Percentiles rank a stretch among this genome's conserved stretches.
Evolutionary conservation across 169 alveolate genomes (phyloP).

Genomic region (Plasmodium knowlesi): DNA sequence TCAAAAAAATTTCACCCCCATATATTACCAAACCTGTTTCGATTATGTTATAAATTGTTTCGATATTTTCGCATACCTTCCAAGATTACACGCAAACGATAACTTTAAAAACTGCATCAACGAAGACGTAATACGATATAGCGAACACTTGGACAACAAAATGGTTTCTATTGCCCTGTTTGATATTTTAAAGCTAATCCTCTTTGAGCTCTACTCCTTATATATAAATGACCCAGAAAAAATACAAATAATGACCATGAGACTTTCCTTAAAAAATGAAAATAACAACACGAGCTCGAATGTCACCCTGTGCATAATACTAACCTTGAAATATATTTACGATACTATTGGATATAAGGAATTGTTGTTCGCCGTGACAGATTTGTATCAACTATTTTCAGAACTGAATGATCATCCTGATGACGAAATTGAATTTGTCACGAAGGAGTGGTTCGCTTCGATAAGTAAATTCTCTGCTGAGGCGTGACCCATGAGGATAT

Average conservation of each 20-base stretch:
- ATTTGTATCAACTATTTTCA: constrained; percentile 52
- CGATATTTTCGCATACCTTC: constrained; percentile 38
- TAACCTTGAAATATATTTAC: constrained; percentile 54
- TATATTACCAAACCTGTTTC: constrained; percentile 42
- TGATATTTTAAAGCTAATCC: constrained; percentile 41
- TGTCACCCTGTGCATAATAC: constrained; percentile 27
- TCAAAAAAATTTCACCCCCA: constrained; percentile 44
- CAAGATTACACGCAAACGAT: constrained; percentile 38
- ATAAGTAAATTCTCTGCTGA: constrained; percentile 27
- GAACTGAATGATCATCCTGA: constrained; percentile 72
- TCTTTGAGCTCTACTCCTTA: constrained; percentile 18
- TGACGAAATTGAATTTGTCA: constrained; percentile 53
- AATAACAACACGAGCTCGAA: constrained; percentile 32
- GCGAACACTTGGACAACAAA: constrained; percentile 21
- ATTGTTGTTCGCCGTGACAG: constrained; percentile 38
- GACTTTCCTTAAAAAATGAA: constrained; percentile 62
- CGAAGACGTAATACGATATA: constrained; percentile 28
- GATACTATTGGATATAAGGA: constrained; percentile 66
- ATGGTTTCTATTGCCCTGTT: constrained; percentile 5
- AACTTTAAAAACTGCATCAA: constrained; percentile 11
- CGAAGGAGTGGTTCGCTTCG: constrained; percentile 53
- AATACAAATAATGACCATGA: constrained; percentile 70
- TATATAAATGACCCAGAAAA: constrained; percentile 61
- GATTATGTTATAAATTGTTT: constrained; percentile 46
- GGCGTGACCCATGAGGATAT: background rate